phyloP scores from a whole-genome alignment of 441 rosid species.

The Eutrema salsugineum region DNA sequence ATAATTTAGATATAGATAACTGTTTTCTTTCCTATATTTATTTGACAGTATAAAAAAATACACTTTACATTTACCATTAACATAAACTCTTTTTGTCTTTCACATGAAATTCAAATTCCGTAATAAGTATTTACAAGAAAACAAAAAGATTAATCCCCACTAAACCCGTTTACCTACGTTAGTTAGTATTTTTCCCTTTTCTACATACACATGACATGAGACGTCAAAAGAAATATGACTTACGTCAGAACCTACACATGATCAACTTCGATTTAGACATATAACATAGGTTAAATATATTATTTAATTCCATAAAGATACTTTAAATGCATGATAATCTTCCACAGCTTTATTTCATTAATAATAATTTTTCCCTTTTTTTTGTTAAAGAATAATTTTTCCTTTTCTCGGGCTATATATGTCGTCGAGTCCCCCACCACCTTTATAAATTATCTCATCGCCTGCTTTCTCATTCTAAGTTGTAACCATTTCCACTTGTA shows the following conservation, averaged over 20 bases:
- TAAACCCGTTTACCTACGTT: background rate
- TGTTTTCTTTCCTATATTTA: too few relatives aligned
- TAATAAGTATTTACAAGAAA: conserved; percentile 13
- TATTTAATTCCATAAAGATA: conserved; percentile 11
- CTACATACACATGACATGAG: conserved; percentile 1
- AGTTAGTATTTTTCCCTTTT: background rate
- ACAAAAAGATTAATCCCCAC: background rate
- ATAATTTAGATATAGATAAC: too few relatives aligned
- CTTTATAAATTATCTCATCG: conserved; percentile 21
- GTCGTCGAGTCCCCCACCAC: conserved; percentile 25
- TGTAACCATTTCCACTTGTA: conserved; percentile 12
- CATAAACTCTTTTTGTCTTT: background rate
- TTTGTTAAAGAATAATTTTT: background rate
- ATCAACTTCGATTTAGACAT: conserved; percentile 7
- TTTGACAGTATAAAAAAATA: too few relatives aligned
- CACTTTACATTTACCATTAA: background rate
- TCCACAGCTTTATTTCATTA: conserved; percentile 9
- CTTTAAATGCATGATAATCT: conserved; percentile 16
- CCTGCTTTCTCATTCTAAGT: conserved; percentile 7
- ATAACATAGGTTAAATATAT: background rate
- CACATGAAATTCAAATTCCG: background rate
- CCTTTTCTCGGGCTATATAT: background rate
- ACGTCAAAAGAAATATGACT: conserved; percentile 14
- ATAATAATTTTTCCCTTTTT: background rate
- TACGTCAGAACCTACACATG: conserved; percentile 15